Conservation (phyloP, 1,139 yeast genomes). For the Scheffersomyces quercinus region DNA sequence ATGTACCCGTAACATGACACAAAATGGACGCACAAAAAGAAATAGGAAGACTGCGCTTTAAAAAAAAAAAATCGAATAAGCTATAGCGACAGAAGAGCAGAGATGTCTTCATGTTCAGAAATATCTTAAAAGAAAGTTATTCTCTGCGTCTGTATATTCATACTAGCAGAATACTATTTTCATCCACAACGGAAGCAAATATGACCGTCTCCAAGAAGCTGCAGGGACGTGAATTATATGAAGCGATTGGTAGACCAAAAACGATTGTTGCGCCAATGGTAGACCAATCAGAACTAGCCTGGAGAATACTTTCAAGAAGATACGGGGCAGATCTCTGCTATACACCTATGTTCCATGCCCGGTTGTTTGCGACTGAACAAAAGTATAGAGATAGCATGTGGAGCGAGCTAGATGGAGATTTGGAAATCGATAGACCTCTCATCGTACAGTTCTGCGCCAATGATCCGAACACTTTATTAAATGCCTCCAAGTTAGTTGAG, state of each 20-base stretch:
- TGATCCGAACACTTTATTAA: constrained; percentile 79
- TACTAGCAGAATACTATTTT: no score
- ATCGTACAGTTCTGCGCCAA: constrained; percentile 96
- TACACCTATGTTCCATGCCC: constrained; percentile 96
- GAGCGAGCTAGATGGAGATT: constrained; percentile 72
- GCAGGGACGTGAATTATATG: constrained; percentile 68
- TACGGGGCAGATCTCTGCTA: constrained; percentile 94
- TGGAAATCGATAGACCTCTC: constrained; percentile 69
- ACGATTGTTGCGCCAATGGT: constrained; percentile 98
- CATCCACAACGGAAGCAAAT: neutral
- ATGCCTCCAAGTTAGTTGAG: constrained; percentile 79
- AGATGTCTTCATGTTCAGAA: no score
- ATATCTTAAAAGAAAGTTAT: no score
- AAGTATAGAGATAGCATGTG: constrained; percentile 81
- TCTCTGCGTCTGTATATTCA: no score
- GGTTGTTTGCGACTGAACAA: constrained; percentile 80
- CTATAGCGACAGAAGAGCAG: no score
- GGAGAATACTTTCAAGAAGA: constrained; percentile 84
- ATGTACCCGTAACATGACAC: no score
- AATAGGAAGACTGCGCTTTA: no score
- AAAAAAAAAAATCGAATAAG: no score
- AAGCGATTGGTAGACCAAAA: constrained; percentile 70
- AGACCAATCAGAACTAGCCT: constrained; percentile 93
- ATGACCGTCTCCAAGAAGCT: constrained; percentile 13
- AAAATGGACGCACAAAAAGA: no score